Base-by-base conservation (phyloP, 345 rosid genomes). In the Populus euphratica region DNA sequence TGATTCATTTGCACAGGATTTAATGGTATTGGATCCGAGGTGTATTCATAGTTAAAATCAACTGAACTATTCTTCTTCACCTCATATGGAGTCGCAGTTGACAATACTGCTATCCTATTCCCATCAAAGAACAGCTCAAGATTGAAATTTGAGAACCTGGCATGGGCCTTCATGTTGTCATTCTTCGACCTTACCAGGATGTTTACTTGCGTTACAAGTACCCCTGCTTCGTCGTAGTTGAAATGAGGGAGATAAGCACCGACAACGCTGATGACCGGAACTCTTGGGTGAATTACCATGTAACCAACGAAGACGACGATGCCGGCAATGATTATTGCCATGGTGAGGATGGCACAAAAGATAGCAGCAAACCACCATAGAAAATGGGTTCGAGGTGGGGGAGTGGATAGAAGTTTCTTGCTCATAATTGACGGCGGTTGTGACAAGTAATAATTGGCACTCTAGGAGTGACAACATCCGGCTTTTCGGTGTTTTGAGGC, bases 361-460 rank as follows among this genome's bases (percentile, higher is more conserved):
- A 90, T 73, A 49, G 97, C 98, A 1, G 81, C 91, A 74, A 83
- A 78, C 99, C 99, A 96, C 70, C 91, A 81, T 62, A 94, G 59
- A 31, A 84, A 86, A 77, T 86, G 76, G 68, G 99, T 96, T 68
- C 72, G 73, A 33, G n/a, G 76, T 38, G 81, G 68, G 3, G 66
- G 38, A 1, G 12, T 5, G 72, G 27, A 17, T 1, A n/a, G 0
- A 2, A 6, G 7, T 3, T 1, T 14, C 39, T 6, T 17, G 43
- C 13, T 1, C 43, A 36, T 73, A 14, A 16, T 16, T 25, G 14
- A 5, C 31, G 29, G 76, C 35, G 25, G 33, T 6, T 74, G 62
- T 20, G 12, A n/a, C 50, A 14, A 1, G 14, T n/a, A 59, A 41
- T 17, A 10, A 14, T 62, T 47, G 44, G 62, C 44, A 68, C 7